phyloP scores from a whole-genome alignment of 164 flowering plant genomes.

The Magnolia kwangsiensis region DNA sequence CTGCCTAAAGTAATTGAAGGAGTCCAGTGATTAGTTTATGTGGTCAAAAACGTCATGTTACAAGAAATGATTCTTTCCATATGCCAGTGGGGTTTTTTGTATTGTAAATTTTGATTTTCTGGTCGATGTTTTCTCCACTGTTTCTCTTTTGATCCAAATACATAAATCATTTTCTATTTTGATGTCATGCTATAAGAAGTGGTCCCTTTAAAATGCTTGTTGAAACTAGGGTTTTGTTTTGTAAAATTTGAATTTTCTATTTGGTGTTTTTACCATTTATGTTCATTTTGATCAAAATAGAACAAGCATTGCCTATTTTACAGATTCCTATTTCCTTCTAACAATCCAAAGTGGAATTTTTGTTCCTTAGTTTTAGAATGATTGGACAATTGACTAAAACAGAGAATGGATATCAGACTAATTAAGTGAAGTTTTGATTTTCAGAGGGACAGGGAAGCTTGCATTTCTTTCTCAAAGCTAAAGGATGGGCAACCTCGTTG shows the following conservation, averaged over 20 bases:
- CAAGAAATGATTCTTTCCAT: too few species aligned
- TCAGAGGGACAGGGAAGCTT: slow-evolving; percentile 96
- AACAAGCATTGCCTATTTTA: not conserved
- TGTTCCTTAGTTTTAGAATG: not conserved
- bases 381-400: not conserved
- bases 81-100: not conserved
- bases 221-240: not conserved
- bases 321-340: not conserved
- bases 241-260: not conserved
- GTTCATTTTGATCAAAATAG: not conserved
- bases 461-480: slow-evolving; percentile 69
- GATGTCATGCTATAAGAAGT: not conserved
- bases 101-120: not conserved
- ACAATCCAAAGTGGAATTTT: not conserved
- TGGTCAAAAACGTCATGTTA: too few species aligned
- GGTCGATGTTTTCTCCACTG: not conserved
- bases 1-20: too few species aligned
- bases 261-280: not conserved
- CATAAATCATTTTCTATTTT: not conserved
- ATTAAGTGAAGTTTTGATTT: slow-evolving; percentile 8
- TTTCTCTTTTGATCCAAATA: too few species aligned
- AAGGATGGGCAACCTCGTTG: slow-evolving; percentile 88
- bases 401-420: not conserved
- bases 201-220: not conserved
- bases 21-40: too few species aligned